Base-by-base conservation (phyloP, 495 filamentous ascomycete species). In the Daldinia grandis region DNA sequence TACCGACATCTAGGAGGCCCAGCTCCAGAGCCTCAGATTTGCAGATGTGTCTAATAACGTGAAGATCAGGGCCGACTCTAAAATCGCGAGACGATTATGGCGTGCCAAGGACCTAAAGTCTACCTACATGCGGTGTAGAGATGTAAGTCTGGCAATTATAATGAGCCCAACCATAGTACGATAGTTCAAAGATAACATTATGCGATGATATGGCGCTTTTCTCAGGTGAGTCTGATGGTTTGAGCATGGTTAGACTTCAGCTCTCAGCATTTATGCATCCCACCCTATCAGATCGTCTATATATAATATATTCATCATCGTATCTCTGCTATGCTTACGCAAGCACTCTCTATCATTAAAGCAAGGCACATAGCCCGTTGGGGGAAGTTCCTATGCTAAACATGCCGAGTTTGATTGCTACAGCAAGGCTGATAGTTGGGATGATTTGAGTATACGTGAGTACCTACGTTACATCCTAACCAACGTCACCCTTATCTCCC, bases 331-430 rank as follows among this genome's bases (percentile, higher is more conserved):
- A 14, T 58, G 24, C 54, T 53, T 55, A 71, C 38, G 62, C 24
- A 47, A 55, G 55, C 58, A 51, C 49, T 25, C 51, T 56, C 59
- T 60, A 68, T 68, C 59, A 63, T 60, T 40, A 59, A 66, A 47
- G 44, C 58, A 64, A 64, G 63, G 15, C 12, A 57, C 12, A 21
- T 31, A 27, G 37, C 31, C 58, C n/a, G n/a, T n/a, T n/a, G n/a
- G n/a, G 58, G 58, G 66, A 53, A 58, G 58, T 58, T 42, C 25
- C 19, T 44, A 21, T 49, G 30, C 40, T 37, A 40, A 17, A 17
- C 8, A 47, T 47, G 42, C n/a, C 1, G 8, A 8, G 17, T 47
- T n/a, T 30, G 28, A 62, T 17, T 24, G 19, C 8, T 31, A 10
- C 17, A 54, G 27, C 58, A 59, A 60, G 30, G 25, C 17, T 37